Evolutionary conservation across 2,329 filamentous ascomycete species (phyloP), one percentile per base, ranked within the genome.

Genomic region (Penicillium occitanis): DNA sequence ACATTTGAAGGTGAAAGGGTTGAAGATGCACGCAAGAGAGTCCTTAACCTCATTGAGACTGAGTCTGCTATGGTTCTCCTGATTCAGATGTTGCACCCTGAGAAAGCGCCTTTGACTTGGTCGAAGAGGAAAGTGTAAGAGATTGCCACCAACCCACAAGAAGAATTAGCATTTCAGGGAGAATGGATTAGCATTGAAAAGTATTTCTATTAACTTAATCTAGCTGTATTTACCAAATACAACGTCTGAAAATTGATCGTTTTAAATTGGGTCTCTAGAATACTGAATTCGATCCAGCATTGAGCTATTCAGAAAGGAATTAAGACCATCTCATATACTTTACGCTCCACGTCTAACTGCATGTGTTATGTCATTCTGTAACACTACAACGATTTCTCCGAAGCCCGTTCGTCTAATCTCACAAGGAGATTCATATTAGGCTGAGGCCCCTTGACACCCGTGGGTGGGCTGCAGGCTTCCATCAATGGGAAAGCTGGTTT

Each of bases 71-170:
- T 61, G 59, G 59, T 61, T 50, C 10, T 61, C 2, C 7, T 61
- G n/a, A 61, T 51, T 35, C 59, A 61, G 59, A 51, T 61, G 59
- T n/a, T 37, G 59, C 59, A 61, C 44, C 59, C 59, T 2, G 59
- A 61, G 42, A 61, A 50, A 5, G 59, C 59, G 44, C 59, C 59
- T 50, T 30, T 61, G 8, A 11, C 37, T 7, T 61, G 59, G 59
- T 61, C 59, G 3, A 61, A 61, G 59, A 61, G 59, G n/a, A 28
- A 61, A 61, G 22, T 61, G 25, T 61, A 50, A 25, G 25, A 25
- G 25, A 25, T 25, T 2, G 25, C 25, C 3, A 25, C 25, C 25
- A 25, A 25, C 25, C 25, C 25, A 25, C 25, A 25, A 25, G 25
- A 25, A 25, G 4, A 25, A 3, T 25, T 25, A 2, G 25, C 25